phyloP scores from a whole-genome alignment of 148 eudicot species.

The Vaccinium vitisidaea region DNA sequence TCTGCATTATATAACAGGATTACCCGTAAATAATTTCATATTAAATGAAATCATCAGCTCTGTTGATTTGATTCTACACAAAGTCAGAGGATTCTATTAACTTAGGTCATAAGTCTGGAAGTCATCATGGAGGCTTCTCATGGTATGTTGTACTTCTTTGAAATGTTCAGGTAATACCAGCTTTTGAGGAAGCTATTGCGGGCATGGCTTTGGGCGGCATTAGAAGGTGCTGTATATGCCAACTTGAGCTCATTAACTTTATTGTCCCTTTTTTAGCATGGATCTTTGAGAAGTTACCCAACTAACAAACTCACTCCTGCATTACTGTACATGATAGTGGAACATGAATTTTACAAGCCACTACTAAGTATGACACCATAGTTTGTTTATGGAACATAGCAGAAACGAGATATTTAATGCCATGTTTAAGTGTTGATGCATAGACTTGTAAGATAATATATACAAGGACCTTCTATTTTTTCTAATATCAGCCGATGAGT shows the following conservation, averaged over 20 bases:
- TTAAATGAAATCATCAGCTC: neutral
- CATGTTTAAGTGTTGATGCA: too few relatives aligned
- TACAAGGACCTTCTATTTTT: too few relatives aligned
- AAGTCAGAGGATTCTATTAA: neutral
- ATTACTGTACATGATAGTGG: neutral
- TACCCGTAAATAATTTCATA: neutral
- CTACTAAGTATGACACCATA: neutral
- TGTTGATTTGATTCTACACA: neutral
- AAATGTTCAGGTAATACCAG: slow-evolving; percentile 78
- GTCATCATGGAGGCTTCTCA: neutral
- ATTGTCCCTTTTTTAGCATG: neutral
- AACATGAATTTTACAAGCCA: neutral
- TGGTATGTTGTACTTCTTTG: slow-evolving; percentile 7
- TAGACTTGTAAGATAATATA: too few relatives aligned
- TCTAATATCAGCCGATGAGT: too few relatives aligned
- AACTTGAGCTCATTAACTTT: neutral
- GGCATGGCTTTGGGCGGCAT: slow-evolving; percentile 88
- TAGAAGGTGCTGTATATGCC: slow-evolving; percentile 54
- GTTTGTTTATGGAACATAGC: neutral
- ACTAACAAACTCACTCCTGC: neutral
- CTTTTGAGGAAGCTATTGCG: slow-evolving; percentile 91
- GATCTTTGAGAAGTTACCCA: neutral
- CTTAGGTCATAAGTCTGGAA: neutral
- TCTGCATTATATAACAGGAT: neutral
- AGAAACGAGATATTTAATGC: neutral